Evolutionary conservation across 2,329 filamentous ascomycete genomes (phyloP).

Genomic region (Hyphodiscus sp.): DNA sequence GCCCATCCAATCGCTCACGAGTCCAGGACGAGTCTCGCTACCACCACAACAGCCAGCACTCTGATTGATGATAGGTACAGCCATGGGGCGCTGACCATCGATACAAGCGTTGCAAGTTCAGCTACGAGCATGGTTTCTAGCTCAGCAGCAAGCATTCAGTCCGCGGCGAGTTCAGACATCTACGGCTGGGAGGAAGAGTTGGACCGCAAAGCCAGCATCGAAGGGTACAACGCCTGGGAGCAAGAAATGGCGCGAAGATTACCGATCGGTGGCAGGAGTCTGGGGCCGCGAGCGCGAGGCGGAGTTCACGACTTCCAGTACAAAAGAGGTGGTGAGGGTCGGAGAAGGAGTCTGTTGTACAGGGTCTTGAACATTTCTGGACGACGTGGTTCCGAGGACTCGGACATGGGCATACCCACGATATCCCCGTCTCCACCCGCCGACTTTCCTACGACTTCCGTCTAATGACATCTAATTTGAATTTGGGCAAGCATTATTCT

Average conservation of each 20-base stretch:
- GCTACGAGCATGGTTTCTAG: constrained; percentile 27
- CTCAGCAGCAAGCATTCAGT: constrained; percentile 27
- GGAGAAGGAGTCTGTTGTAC: constrained; percentile 1
- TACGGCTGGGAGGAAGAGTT: constrained; percentile 51
- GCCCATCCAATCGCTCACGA: constrained; percentile 20
- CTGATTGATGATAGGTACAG: constrained; percentile 18
- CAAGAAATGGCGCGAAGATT: constrained; percentile 14
- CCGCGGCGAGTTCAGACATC: constrained; percentile 34
- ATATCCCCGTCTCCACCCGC: not conserved
- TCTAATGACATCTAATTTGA: not conserved
- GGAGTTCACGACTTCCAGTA: not conserved
- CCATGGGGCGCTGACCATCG: constrained; percentile 16
- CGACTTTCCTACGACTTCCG: not conserved
- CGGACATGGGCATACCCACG: not conserved
- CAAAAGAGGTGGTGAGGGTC: not conserved
- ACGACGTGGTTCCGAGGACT: not conserved
- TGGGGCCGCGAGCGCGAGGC: constrained; percentile 8
- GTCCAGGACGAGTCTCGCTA: constrained; percentile 23
- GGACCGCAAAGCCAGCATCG: constrained; percentile 28
- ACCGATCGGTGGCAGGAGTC: constrained; percentile 17
- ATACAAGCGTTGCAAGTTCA: constrained; percentile 29
- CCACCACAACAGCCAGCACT: constrained; percentile 20
- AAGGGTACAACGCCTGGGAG: constrained; percentile 18
- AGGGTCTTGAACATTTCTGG: not conserved
- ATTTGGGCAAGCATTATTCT: not conserved